phyloP scores from a whole-genome alignment of 75 land plant genomes.

The Pinus taeda region DNA sequence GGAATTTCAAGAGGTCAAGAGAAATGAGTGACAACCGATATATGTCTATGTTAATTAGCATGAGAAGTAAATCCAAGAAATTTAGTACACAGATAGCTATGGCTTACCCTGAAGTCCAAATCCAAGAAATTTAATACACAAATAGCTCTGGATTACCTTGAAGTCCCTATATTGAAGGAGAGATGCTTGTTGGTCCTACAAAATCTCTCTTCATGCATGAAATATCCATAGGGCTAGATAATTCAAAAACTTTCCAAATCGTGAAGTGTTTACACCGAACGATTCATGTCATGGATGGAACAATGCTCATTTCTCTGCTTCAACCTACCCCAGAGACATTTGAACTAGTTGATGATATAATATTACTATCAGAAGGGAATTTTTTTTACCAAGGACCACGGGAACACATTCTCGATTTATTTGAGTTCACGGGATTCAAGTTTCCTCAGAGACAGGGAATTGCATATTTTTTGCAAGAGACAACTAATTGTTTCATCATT shows the following conservation, averaged over 20 bases:
- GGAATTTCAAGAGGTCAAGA: conserved; percentile 44
- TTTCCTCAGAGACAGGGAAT: conserved; percentile 61
- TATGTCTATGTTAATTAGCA: too few relatives aligned
- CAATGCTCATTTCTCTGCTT: conserved; percentile 63
- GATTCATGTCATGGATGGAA: conserved; percentile 71
- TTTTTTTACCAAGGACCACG: conserved; percentile 86
- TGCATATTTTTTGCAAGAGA: conserved; percentile 24
- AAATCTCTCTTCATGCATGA: conserved; percentile 83
- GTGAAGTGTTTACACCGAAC: conserved; percentile 25
- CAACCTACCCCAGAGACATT: conserved; percentile 91
- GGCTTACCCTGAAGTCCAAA: too few relatives aligned
- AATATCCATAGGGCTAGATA: conserved; percentile 89
- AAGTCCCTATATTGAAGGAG: conserved; percentile 40
- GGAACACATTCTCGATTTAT: conserved; percentile 66
- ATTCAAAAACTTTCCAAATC: conserved; percentile 91
- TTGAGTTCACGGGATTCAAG: conserved; percentile 77
- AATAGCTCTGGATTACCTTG: too few relatives aligned
- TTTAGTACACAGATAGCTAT: too few relatives aligned
- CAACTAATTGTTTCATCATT: not conserved
- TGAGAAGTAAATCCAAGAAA: too few relatives aligned
- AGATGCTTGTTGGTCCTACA: conserved; percentile 85
- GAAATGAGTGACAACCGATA: conserved; percentile 38
- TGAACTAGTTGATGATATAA: conserved; percentile 79
- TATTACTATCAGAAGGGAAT: conserved; percentile 81
- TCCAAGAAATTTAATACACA: too few relatives aligned